Evolutionary conservation across 176 grass and related monocot species (phyloP).

Genomic region (Oryza officinalis): DNA sequence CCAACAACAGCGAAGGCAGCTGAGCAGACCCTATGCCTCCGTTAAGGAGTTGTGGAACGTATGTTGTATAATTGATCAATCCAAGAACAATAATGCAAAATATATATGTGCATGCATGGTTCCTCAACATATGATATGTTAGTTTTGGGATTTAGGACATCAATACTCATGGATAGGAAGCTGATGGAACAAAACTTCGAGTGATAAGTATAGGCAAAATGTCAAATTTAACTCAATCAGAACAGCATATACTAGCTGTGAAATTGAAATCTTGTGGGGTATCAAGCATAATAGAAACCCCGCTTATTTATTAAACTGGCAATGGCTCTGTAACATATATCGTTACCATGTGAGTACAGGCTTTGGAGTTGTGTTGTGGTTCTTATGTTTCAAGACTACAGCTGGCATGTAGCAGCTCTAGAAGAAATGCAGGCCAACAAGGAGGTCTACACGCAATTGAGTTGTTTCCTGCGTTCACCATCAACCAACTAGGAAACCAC

Average conservation of each 20-base stretch:
- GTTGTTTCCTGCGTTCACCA: background rate
- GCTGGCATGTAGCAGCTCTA: background rate
- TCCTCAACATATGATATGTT: background rate
- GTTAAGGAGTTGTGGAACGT: background rate
- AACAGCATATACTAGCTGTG: background rate
- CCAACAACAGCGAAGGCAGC: no score
- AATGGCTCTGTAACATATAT: background rate
- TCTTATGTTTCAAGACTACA: background rate
- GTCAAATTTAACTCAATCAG: background rate
- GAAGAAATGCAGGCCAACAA: background rate
- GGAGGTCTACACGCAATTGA: background rate
- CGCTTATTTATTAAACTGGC: background rate
- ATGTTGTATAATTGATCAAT: background rate
- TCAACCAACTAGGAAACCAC: background rate
- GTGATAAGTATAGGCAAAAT: background rate
- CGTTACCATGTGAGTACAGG: background rate
- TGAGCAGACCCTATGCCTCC: background rate
- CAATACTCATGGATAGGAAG: background rate
- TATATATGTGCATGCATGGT: background rate
- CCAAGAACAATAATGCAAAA: background rate
- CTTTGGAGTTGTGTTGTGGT: background rate
- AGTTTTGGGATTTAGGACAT: background rate
- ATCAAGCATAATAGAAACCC: background rate
- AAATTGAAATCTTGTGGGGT: background rate
- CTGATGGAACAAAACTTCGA: background rate